A percentile compares a stretch with the other conserved stretches of the same genome.
phyloP scores from a whole-genome alignment of 2,329 filamentous ascomycete species.

The Alternaria conjuncta region DNA sequence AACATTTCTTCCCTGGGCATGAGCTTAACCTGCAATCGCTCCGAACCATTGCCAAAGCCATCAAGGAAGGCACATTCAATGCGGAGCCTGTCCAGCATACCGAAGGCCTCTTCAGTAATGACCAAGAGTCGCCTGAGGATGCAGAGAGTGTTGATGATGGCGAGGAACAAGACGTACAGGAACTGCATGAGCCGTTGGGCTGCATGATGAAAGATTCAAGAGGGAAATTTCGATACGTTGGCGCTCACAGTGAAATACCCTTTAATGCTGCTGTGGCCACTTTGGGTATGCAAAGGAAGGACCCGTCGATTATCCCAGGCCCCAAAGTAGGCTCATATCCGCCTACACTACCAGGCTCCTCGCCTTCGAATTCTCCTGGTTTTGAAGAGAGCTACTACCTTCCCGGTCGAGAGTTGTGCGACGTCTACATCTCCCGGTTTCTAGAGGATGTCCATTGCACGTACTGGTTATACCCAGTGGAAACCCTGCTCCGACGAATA shows the following conservation, averaged over 20 bases:
- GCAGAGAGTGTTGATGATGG: conserved; percentile 30
- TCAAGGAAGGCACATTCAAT: conserved; percentile 38
- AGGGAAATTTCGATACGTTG: conserved; percentile 44
- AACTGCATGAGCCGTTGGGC: conserved; percentile 46
- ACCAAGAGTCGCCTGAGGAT: conserved; percentile 33
- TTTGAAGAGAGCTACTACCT: conserved; percentile 34
- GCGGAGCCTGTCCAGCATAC: conserved; percentile 30
- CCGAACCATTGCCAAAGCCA: conserved; percentile 41
- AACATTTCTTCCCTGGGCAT: conserved; percentile 46
- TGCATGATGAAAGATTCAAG: conserved; percentile 48
- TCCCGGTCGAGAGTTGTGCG: conserved; percentile 36
- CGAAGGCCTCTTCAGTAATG: conserved; percentile 29
- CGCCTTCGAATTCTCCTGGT: conserved; percentile 25
- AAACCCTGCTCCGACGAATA: conserved; percentile 39
- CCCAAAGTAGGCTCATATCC: conserved; percentile 43
- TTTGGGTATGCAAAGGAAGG: conserved; percentile 29
- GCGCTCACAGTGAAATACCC: conserved; percentile 47
- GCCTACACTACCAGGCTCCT: conserved; percentile 29
- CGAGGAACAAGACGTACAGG: conserved; percentile 40
- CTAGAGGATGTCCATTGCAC: conserved; percentile 46
- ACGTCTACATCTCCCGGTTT: conserved; percentile 43
- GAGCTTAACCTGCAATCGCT: conserved; percentile 45
- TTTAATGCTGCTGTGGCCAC: conserved; percentile 47
- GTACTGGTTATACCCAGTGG: conserved; percentile 47
- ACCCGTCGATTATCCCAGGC: conserved; percentile 37